Conservation (phyloP, 2,329 filamentous ascomycete species). For the Fusarium nanum region DNA sequence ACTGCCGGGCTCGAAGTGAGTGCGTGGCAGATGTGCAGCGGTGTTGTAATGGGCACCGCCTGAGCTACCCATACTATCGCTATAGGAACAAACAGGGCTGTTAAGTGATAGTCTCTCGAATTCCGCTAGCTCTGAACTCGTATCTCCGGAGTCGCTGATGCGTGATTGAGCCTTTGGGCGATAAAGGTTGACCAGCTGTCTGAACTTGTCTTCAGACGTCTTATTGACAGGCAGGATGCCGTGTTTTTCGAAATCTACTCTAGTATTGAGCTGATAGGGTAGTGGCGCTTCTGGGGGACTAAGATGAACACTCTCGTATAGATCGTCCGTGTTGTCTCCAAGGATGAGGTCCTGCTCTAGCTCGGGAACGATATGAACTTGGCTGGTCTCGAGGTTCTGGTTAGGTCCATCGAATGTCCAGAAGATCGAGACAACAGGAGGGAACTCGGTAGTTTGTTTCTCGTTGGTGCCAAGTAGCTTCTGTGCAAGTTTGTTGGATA, state of each 20-base stretch:
- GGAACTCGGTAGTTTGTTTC: not conserved
- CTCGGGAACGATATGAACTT: slow-evolving; percentile 11
- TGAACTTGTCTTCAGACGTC: slow-evolving; percentile 4
- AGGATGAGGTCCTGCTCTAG: slow-evolving; percentile 24
- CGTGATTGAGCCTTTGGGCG: not conserved
- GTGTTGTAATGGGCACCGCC: not conserved
- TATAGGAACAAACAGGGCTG: not conserved
- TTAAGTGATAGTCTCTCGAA: not conserved
- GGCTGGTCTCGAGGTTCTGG: slow-evolving; percentile 13
- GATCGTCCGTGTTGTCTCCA: slow-evolving; percentile 4
- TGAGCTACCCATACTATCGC: not conserved
- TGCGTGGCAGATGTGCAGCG: not conserved
- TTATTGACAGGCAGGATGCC: slow-evolving; percentile 9
- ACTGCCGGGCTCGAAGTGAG: not conserved
- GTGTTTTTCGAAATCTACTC: not conserved
- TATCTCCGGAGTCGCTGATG: too few species aligned
- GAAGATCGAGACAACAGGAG: slow-evolving; percentile 11
- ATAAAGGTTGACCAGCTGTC: not conserved
- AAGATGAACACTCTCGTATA: slow-evolving; percentile 11
- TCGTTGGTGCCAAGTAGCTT: not conserved
- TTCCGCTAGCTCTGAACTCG: not conserved
- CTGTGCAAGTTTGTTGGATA: slow-evolving; percentile 13
- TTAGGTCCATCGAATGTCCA: not conserved
- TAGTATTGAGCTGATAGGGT: not conserved
- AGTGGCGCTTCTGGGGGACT: not conserved